Base-by-base conservation (phyloP, 2,329 filamentous ascomycete species). In the Bipolaris oryzae region DNA sequence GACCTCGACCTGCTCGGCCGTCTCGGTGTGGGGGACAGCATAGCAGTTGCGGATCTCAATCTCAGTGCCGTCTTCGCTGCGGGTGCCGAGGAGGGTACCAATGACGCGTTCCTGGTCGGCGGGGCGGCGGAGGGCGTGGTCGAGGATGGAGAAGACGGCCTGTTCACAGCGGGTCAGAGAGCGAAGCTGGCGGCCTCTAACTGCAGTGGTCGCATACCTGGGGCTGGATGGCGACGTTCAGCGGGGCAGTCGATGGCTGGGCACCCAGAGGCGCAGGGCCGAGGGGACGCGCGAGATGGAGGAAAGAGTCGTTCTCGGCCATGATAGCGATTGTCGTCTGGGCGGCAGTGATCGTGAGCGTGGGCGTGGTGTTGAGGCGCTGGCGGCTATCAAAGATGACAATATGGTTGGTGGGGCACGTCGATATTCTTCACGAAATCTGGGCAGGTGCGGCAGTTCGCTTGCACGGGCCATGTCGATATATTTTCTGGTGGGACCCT, bases 1-100 rank as follows among this genome's bases (percentile, higher is more conserved):
- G 64, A 99, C 95, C 80, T 99, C 95, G 72, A 99, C 95, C 80
- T 99, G 95, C 80, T 99, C 95, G 77, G 93, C 90, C 69, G 94
- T 96, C 82, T 99, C 95, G 68, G 94, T 98, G 83, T 99, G 95
- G 67, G 94, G 93, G 74, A 99, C 96, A 68, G 95, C 95, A 78
- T 99, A 99, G 82, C 92, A 94, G 75, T 92, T 96, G 75, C 92
- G 89, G 73, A 99, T 95, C 80, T 96, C 92, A 73, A 96, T 91
- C 79, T 98, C 94, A 75, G 90, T 92, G 78, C 94, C 95, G 84
- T 99, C 95, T 82, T 99, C 95, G 76, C 90, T 95, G 68, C 95
- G 90, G 67, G 89, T 89, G 75, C 95, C 95, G 55, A 99, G 88
- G 54, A 99, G 87, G 58, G 95, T 96, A 73, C 95, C 95, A 74